phyloP scores from a whole-genome alignment of 345 rosid species.

The Xanthoceras sorbifolium region DNA sequence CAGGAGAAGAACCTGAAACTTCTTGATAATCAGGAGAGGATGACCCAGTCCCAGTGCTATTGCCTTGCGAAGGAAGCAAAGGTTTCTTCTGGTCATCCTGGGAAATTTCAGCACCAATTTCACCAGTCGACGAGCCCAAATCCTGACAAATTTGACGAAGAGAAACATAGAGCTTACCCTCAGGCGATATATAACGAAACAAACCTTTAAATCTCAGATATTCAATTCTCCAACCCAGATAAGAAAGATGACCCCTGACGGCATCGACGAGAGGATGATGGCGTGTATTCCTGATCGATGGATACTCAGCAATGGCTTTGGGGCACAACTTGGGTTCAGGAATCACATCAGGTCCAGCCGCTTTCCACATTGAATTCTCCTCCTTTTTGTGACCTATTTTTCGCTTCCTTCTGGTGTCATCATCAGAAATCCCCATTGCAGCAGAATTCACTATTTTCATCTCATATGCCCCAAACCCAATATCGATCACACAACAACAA shows the following conservation, averaged over 20 bases:
- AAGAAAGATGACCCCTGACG: neutral
- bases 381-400: neutral
- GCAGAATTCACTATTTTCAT: no score
- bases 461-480: no score
- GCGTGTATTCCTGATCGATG: neutral
- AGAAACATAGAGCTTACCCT: slow-evolving; percentile 3
- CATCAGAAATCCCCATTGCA: no score
- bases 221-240: slow-evolving; percentile 15
- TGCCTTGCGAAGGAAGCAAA: neutral
- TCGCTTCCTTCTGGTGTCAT: neutral
- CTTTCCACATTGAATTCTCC: neutral
- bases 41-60: no score
- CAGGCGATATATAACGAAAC: slow-evolving; percentile 14
- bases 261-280: neutral
- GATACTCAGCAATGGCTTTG: neutral
- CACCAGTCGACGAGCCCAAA: neutral
- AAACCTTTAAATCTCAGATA: neutral
- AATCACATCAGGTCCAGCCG: neutral
- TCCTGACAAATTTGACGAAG: slow-evolving; percentile 3
- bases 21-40: neutral
- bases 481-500: no score
- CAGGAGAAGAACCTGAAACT: neutral
- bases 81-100: neutral
- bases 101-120: neutral
- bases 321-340: neutral